Evolutionary conservation across 371 early-diverging fungal genomes (phyloP), one percentile per base, ranked within the genome.

Genomic region (Coemansia sp.): DNA sequence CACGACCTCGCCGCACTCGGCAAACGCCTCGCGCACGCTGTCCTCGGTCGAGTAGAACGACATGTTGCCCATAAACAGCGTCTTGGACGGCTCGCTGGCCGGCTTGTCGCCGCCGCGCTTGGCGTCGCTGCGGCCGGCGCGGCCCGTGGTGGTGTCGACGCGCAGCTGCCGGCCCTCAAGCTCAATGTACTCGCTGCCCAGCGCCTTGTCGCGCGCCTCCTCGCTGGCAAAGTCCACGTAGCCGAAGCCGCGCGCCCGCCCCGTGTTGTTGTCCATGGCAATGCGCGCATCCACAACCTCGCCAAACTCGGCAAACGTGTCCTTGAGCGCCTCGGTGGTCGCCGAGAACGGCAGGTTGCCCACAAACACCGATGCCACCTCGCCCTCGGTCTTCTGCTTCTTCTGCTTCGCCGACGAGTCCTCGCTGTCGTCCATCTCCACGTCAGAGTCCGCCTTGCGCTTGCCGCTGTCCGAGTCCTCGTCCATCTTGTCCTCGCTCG

Each of bases 11-110:
- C 99, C 98, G 79, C 88, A 87, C 81, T 94, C 94, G 10, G 91
- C 86, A 79, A 98, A 99, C 8, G 98, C 83, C 57, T 90, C 93
- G 74, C 93, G 89, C 38, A 99, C 86, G 78, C 94, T 94, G 82
- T 97, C 98, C 82, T 98, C 99, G 4, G 95, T 93, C 3, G 97
- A 96, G 81, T 86, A 92, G 78, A 96, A 97, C 10, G 94, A 92
- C 53, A 99, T 81, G 83, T 99, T 99, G 63, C 99, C 99, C 45
- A 98, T 88, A 70, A 98, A 99, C 51, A 98, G 84, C 1, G 96
- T 95, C 1, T 86, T 83, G 13, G 87, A 86, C 13, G 82, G 79
- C 4, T 84, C 82, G 39, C 11, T 47, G 34, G 10, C 14, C 20
- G 45, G 52, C 49, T 54, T 39, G 20, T 41, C 30, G 16, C 9